Evolutionary conservation across 768 basidiomycete genomes (phyloP).

Genomic region (Sarcodon aspratus): DNA sequence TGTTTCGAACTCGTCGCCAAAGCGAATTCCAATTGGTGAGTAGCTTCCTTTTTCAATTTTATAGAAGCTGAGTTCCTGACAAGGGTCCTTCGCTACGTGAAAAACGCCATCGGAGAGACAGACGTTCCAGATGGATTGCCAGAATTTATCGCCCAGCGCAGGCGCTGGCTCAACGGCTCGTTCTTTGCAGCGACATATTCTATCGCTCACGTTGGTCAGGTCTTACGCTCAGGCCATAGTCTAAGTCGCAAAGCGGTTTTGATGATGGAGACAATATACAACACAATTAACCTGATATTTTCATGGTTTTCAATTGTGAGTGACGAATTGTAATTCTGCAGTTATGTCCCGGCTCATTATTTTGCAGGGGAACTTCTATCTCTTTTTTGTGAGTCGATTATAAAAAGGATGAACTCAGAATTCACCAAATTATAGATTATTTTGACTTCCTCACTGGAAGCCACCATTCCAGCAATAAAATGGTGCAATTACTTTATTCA

Average conservation of each 20-base stretch:
- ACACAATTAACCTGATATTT: slow-evolving; percentile 77
- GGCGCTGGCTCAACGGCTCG: slow-evolving; percentile 86
- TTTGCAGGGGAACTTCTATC: slow-evolving; percentile 80
- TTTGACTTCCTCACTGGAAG: slow-evolving; percentile 80
- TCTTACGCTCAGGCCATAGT: slow-evolving; percentile 75
- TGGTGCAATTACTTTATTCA: slow-evolving; percentile 71
- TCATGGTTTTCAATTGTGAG: slow-evolving; percentile 89
- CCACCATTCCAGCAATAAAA: slow-evolving; percentile 49
- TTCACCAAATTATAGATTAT: slow-evolving; percentile 43
- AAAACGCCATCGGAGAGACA: slow-evolving; percentile 85
- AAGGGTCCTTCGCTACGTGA: slow-evolving; percentile 96
- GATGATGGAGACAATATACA: slow-evolving; percentile 78
- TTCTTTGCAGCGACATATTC: slow-evolving; percentile 95
- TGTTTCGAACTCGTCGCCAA: slow-evolving; percentile 77
- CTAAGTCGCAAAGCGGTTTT: slow-evolving; percentile 59
- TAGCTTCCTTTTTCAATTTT: slow-evolving; percentile 7
- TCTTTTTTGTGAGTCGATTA: slow-evolving; percentile 68
- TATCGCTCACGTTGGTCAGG: slow-evolving; percentile 76
- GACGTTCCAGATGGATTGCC: slow-evolving; percentile 90
- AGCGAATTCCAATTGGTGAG: slow-evolving; percentile 65
- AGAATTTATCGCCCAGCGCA: slow-evolving; percentile 88
- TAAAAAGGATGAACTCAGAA: not conserved
- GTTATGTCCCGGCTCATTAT: not conserved
- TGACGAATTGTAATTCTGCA: slow-evolving; percentile 2
- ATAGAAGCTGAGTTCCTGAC: not conserved